These are phyloP conservation scores for Nitzschia sp. DNA, from an alignment of 108 stramenopile genomes.

Conservation along the genomic window DNA sequence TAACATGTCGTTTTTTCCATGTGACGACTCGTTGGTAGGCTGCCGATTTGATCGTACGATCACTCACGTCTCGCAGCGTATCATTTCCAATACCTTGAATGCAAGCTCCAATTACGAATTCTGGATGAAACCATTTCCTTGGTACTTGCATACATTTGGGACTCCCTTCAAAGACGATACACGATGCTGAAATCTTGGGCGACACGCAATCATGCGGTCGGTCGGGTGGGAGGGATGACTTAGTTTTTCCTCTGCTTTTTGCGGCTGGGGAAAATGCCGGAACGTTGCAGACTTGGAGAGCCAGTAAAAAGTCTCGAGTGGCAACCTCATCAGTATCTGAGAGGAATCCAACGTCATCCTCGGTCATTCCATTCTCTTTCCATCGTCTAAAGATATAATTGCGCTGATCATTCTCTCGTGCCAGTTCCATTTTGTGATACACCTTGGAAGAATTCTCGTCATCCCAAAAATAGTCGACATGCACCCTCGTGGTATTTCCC, in stretches of 20 bases:
- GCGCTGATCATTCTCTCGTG: constrained; percentile 45
- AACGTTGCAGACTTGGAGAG: constrained; percentile 49
- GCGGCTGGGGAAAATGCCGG: constrained; percentile 7
- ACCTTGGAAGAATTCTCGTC: background rate
- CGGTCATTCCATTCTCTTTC: constrained; percentile 56
- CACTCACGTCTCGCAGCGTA: background rate
- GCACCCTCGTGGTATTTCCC: background rate
- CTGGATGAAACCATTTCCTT: constrained; percentile 46
- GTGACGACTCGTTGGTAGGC: background rate
- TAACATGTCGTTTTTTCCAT: background rate
- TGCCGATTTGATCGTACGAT: background rate
- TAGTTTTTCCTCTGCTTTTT: too few species aligned
- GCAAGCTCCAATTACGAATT: constrained; percentile 54
- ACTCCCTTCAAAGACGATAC: constrained; percentile 27
- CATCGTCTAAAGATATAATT: constrained; percentile 46
- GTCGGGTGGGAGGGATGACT: background rate
- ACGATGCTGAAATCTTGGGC: constrained; percentile 33
- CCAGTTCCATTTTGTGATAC: background rate
- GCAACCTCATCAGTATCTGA: constrained; percentile 56
- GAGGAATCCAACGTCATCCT: constrained; percentile 53
- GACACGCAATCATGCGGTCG: constrained; percentile 18
- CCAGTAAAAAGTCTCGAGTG: constrained; percentile 56
- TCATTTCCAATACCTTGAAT: constrained; percentile 8
- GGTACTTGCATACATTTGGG: constrained; percentile 5
- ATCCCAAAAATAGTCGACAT: constrained; percentile 1